Evolutionary conservation across 495 filamentous ascomycete genomes (phyloP).

Genomic region (Penicillium pulvis): DNA sequence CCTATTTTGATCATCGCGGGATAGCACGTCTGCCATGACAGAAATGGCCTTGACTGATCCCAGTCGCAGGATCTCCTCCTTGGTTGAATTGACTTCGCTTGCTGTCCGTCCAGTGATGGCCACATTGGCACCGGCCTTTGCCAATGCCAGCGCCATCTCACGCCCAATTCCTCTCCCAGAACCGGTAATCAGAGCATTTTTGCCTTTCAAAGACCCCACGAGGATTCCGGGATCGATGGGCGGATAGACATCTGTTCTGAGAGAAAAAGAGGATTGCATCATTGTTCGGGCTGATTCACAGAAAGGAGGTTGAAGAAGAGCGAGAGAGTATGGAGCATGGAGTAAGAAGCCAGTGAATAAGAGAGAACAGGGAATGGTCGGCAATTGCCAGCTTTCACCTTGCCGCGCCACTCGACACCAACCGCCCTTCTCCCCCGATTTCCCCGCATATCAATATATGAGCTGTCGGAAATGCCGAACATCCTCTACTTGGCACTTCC

Average conservation of each 20-base stretch:
- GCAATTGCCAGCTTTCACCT: too few species aligned
- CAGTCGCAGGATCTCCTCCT: neutral
- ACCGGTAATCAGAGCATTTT: constrained; percentile 71
- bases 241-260: neutral
- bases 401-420: too few species aligned
- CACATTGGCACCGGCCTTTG: constrained; percentile 74
- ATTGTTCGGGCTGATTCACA: too few species aligned
- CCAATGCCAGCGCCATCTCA: constrained; percentile 62
- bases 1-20: neutral
- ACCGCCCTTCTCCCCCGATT: too few species aligned
- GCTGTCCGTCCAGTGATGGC: constrained; percentile 44
- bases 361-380: too few species aligned
- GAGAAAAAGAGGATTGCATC: neutral
- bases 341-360: too few species aligned
- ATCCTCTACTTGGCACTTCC: too few species aligned
- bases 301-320: too few species aligned
- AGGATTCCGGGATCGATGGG: neutral
- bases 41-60: neutral
- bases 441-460: too few species aligned
- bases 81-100: neutral
- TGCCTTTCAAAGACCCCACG: neutral
- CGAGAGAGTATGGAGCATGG: too few species aligned
- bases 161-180: constrained; percentile 72
- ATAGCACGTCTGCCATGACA: neutral
- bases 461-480: too few species aligned